Evolutionary conservation across 768 basidiomycete genomes (phyloP).

Genomic region (Lactarius trivialis): DNA sequence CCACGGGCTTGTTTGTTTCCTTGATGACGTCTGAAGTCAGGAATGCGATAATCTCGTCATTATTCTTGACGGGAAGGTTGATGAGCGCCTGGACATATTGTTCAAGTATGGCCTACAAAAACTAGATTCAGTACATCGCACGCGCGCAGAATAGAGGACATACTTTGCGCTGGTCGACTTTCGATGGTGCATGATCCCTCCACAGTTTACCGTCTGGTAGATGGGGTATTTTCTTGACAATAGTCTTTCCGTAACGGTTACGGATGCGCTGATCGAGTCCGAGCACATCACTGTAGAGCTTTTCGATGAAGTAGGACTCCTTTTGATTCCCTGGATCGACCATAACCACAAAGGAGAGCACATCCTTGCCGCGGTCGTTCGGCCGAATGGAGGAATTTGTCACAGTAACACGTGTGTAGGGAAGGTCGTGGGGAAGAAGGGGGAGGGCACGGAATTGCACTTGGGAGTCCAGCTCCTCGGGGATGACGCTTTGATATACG

Average conservation of each 20-base stretch:
- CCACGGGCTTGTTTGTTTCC: conserved; percentile 66
- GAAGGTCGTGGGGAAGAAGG: conserved; percentile 63
- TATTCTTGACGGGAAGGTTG: conserved; percentile 75
- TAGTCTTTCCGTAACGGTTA: conserved; percentile 45
- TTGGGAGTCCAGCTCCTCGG: conserved; percentile 21
- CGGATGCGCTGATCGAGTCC: conserved; percentile 77
- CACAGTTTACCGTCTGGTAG: conserved; percentile 91
- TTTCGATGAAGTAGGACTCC: conserved; percentile 79
- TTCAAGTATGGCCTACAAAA: conserved; percentile 62
- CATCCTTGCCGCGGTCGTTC: conserved; percentile 89
- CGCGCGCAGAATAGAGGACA: conserved; percentile 26
- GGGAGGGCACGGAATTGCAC: conserved; percentile 67
- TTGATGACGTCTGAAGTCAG: conserved; percentile 85
- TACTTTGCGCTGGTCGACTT: conserved; percentile 94
- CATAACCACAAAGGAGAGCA: conserved; percentile 77
- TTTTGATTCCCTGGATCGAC: conserved; percentile 69
- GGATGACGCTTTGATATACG: conserved; percentile 22
- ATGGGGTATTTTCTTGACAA: conserved; percentile 69
- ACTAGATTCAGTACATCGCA: conserved; percentile 15
- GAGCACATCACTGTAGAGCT: conserved; percentile 90
- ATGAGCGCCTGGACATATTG: conserved; percentile 81
- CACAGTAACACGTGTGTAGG: conserved; percentile 62
- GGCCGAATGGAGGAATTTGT: conserved; percentile 78
- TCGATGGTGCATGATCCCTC: conserved; percentile 95
- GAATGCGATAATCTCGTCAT: conserved; percentile 86